A percentile compares a stretch with the other conserved stretches of the same genome.
Conservation (phyloP, 345 rosid genomes). For the Gynandropsis gynandra region DNA sequence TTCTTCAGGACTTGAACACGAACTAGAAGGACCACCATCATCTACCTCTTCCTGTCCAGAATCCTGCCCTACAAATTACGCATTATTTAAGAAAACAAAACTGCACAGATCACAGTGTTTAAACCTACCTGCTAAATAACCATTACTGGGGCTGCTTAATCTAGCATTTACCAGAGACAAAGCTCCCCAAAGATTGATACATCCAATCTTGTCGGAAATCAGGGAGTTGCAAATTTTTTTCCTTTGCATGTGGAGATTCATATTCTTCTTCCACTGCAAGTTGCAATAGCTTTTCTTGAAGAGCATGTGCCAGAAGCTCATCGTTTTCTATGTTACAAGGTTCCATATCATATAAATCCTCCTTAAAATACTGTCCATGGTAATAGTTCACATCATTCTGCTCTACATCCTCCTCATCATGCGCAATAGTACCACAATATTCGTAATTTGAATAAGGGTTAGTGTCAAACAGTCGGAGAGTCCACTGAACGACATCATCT, state of each 20-base stretch:
- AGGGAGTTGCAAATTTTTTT: slow-evolving; percentile 29
- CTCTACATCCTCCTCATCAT: slow-evolving; percentile 20
- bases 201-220: slow-evolving; percentile 35
- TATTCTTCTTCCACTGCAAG: slow-evolving; percentile 41
- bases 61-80: slow-evolving; percentile 27
- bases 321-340: slow-evolving; percentile 38
- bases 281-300: slow-evolving; percentile 61
- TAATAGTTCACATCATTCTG: slow-evolving; percentile 35
- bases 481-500: slow-evolving; percentile 60
- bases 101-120: neutral
- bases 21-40: slow-evolving; percentile 36
- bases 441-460: slow-evolving; percentile 42
- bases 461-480: slow-evolving; percentile 46
- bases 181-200: slow-evolving; percentile 30
- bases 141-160: neutral
- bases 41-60: slow-evolving; percentile 38
- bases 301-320: slow-evolving; percentile 49
- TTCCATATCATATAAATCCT: slow-evolving; percentile 30
- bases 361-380: slow-evolving; percentile 33
- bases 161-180: slow-evolving; percentile 36
- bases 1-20: slow-evolving; percentile 46
- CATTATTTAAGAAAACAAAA: slow-evolving; percentile 7
- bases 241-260: slow-evolving; percentile 26
- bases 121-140: neutral
- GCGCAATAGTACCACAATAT: slow-evolving; percentile 25